phyloP scores from a whole-genome alignment of 345 rosid genomes.

The Heritiera fomes region DNA sequence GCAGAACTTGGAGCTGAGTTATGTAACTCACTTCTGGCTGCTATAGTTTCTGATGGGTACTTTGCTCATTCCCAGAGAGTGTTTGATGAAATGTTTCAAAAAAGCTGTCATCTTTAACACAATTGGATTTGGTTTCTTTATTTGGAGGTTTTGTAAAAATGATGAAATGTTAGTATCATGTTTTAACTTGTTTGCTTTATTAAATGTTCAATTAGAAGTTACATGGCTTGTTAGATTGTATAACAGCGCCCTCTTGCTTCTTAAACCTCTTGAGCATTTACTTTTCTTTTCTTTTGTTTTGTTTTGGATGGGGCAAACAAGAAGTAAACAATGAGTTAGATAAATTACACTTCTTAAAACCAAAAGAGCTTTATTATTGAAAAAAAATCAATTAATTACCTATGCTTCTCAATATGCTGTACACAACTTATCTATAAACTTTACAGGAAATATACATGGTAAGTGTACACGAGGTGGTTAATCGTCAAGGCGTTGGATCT shows the following conservation, averaged over 20 bases:
- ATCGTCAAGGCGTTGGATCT: constrained; percentile 52
- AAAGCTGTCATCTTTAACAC: constrained; percentile 50
- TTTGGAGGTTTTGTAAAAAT: constrained; percentile 41
- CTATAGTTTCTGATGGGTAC: constrained; percentile 53
- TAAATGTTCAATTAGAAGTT: too few species aligned
- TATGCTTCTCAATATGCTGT: constrained; percentile 19
- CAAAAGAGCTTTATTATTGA: not conserved
- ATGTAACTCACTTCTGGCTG: constrained; percentile 77
- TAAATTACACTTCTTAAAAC: not conserved
- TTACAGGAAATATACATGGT: constrained; percentile 16
- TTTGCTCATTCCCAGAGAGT: constrained; percentile 46
- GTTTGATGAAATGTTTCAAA: constrained; percentile 61
- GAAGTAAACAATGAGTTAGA: too few species aligned
- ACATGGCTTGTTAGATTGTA: too few species aligned
- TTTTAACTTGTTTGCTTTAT: too few species aligned
- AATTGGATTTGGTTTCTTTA: constrained; percentile 69
- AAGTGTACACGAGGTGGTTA: constrained; percentile 15
- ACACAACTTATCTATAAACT: not conserved
- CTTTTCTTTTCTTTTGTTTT: too few species aligned
- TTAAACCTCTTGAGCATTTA: too few species aligned
- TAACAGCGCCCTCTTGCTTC: too few species aligned
- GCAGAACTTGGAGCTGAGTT: constrained; percentile 45
- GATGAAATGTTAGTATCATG: too few species aligned
- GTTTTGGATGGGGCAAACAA: too few species aligned
- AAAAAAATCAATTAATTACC: not conserved